phyloP scores from a whole-genome alignment of 2,329 filamentous ascomycete genomes.

The Monosporascus sp. region DNA sequence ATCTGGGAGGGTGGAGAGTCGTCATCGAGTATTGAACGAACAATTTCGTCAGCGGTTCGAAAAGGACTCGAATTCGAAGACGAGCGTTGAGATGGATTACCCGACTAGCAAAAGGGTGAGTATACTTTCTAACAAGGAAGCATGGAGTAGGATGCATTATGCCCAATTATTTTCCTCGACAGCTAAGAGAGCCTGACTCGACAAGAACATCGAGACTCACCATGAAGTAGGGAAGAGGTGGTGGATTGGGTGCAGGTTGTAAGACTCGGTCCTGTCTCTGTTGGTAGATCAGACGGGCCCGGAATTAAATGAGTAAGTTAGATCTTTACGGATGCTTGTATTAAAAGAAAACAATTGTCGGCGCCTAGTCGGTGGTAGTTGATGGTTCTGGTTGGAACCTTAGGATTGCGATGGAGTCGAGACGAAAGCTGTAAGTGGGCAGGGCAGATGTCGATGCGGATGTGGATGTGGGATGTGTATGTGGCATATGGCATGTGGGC shows the following conservation, averaged over 20 bases:
- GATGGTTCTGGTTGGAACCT: no score
- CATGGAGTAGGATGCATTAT: neutral
- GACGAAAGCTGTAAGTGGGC: no score
- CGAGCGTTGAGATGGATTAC: constrained; percentile 20
- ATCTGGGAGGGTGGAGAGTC: constrained; percentile 29
- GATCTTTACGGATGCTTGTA: neutral
- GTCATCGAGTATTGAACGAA: constrained; percentile 35
- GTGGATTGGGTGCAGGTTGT: neutral
- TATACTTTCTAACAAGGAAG: neutral
- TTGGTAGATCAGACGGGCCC: neutral
- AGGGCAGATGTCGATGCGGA: no score
- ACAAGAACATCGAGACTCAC: neutral
- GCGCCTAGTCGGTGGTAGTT: no score
- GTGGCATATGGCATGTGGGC: neutral
- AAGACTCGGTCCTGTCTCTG: neutral
- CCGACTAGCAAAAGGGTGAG: constrained; percentile 21
- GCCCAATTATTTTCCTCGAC: no score
- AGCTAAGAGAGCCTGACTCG: no score
- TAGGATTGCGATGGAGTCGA: no score
- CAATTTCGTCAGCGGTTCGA: constrained; percentile 25
- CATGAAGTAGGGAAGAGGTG: constrained; percentile 1
- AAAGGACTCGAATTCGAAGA: constrained; percentile 19
- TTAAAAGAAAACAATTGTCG: neutral
- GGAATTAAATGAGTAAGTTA: no score
- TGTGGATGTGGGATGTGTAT: no score